Conservation (phyloP, 2,329 filamentous ascomycete genomes). For the Hypoxylon sp. region DNA sequence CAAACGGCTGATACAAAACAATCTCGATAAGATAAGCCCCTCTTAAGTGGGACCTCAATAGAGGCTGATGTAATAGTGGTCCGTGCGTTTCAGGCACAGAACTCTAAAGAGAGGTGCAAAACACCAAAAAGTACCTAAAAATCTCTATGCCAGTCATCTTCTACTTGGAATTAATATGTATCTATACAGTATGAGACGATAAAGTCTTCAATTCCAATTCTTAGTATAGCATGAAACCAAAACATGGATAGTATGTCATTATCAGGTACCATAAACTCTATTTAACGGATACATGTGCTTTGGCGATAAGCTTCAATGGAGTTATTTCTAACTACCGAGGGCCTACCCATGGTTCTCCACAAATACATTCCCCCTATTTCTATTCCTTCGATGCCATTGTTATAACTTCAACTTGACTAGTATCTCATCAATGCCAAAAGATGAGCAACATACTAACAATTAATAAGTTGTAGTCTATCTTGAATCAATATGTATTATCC, state of each 20-base stretch:
- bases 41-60: constrained; percentile 39
- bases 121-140: neutral
- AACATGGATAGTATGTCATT: neutral
- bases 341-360: neutral
- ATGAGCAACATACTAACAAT: neutral
- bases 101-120: neutral
- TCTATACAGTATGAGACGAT: neutral
- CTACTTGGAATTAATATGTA: neutral
- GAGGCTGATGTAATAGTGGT: neutral
- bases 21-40: constrained; percentile 45
- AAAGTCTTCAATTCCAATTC: neutral
- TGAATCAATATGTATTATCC: neutral
- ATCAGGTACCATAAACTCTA: neutral
- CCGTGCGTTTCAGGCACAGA: neutral
- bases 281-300: neutral
- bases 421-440: neutral
- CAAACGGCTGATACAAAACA: constrained; percentile 28
- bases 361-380: constrained; percentile 1
- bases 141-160: neutral
- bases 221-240: neutral
- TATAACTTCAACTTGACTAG: neutral
- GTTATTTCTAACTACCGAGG: neutral
- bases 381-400: neutral
- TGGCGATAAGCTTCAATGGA: neutral
- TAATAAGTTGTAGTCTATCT: no score